A percentile compares a stretch with the other conserved stretches of the same genome.
phyloP scores from a whole-genome alignment of 202 grass and related monocot genomes.

The Cymbopogon flexuosus region DNA sequence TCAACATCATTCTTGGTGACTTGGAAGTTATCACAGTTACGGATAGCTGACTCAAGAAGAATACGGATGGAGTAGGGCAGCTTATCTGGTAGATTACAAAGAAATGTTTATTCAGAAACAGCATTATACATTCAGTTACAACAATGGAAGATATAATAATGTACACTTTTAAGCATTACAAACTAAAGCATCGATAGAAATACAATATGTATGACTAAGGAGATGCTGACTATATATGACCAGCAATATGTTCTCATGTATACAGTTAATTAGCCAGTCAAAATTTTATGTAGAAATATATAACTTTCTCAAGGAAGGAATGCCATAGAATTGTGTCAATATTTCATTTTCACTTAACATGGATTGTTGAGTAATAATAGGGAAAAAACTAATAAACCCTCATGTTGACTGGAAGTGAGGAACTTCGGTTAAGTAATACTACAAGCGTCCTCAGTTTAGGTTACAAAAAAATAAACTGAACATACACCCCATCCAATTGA shows the following conservation, averaged over 20 bases:
- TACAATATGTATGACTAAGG: neutral
- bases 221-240: neutral
- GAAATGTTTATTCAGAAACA: neutral
- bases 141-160: neutral
- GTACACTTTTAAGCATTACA: neutral
- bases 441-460: neutral
- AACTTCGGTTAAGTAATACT: neutral
- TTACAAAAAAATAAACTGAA: neutral
- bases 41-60: conserved; percentile 93
- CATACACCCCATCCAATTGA: neutral
- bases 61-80: conserved; percentile 89
- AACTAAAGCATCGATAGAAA: neutral
- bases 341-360: neutral
- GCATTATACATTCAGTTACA: neutral
- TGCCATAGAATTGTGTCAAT: neutral
- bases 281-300: neutral
- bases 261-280: neutral
- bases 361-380: neutral
- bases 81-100: conserved; percentile 58
- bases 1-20: conserved; percentile 81
- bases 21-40: conserved; percentile 92
- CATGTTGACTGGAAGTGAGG: neutral
- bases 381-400: neutral
- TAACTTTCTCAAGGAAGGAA: neutral
- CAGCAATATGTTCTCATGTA: neutral